Percentiles rank a stretch among this genome's conserved stretches.
phyloP scores from a whole-genome alignment of 2,329 filamentous ascomycete species.

The Fusarium multiceps region DNA sequence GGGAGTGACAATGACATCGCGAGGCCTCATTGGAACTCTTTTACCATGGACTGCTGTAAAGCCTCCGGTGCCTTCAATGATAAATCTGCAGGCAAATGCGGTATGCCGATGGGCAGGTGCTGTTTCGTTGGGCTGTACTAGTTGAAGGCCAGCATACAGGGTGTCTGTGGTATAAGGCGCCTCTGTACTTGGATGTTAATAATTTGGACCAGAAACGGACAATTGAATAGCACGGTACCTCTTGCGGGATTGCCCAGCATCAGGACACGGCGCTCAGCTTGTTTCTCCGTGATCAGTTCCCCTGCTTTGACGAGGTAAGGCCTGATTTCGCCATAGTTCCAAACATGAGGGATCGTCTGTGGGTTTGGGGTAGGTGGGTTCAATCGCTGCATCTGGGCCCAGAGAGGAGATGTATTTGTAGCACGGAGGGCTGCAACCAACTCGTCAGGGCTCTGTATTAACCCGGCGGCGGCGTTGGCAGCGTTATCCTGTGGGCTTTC shows the following conservation, averaged over 20 bases:
- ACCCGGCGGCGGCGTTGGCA: background rate
- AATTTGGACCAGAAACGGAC: conserved; percentile 30
- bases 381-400: conserved; percentile 59
- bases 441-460: background rate
- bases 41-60: conserved; percentile 68
- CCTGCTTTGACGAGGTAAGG: conserved; percentile 51
- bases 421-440: background rate
- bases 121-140: conserved; percentile 66
- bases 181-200: conserved; percentile 43
- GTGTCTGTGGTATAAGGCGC: conserved; percentile 68
- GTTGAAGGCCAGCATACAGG: conserved; percentile 66
- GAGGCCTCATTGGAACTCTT: conserved; percentile 60
- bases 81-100: conserved; percentile 66
- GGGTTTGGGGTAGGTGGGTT: conserved; percentile 61
- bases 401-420: conserved; percentile 52
- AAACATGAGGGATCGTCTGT: conserved; percentile 51
- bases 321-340: conserved; percentile 50
- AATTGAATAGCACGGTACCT: conserved; percentile 52
- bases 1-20: conserved; percentile 68
- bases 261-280: conserved; percentile 55
- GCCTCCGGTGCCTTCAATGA: conserved; percentile 64
- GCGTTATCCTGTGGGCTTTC: accelerated
- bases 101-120: conserved; percentile 66
- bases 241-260: conserved; percentile 54
- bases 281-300: conserved; percentile 50